Base-by-base conservation (phyloP, 176 grass and related monocot species). In the Neostapfia colusana region DNA sequence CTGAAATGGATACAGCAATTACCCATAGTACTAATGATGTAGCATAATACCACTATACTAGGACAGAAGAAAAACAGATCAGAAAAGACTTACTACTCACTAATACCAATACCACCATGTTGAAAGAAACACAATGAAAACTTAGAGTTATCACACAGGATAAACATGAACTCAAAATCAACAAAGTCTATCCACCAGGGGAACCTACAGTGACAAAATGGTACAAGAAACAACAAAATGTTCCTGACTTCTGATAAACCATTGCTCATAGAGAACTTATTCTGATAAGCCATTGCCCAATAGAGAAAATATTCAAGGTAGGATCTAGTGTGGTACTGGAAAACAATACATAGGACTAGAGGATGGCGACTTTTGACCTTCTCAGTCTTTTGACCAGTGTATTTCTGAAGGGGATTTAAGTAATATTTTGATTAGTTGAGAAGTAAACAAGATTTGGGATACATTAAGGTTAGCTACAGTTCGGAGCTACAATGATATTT, bases 201-300 rank as follows among this genome's bases (percentile, higher is more conserved):
- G 18, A 34, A 60, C 46, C 20, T 58, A 45, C 23, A 18, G 2
- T 36, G 18, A 50, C 27, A 72, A 38, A 43, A 58, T 26, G 54
- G 3, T 48, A 62, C 5, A 8, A 63, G 26, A 70, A 48, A 26
- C 5, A 50, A 23, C 17, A 13, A 36, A 62, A 62, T 15, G 14
- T 44, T 68, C 5, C 44, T 43, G 65, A 5, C n/a, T n/a, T n/a
- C n/a, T n/a, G 45, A 37, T 58, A 83, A n/a, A n/a, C n/a, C n/a
- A n/a, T n/a, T n/a, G n/a, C n/a, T n/a, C n/a, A n/a, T n/a, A n/a
- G n/a, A n/a, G n/a, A n/a, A n/a, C n/a, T n/a, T n/a, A n/a, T n/a
- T n/a, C n/a, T n/a, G n/a, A n/a, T n/a, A n/a, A n/a, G n/a, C n/a
- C n/a, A 46, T 70, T 80, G 40, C 18, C 15, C 14, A 9, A 9